Conservation (phyloP, 2,329 filamentous ascomycete species). For the Escovopsis sp. region DNA sequence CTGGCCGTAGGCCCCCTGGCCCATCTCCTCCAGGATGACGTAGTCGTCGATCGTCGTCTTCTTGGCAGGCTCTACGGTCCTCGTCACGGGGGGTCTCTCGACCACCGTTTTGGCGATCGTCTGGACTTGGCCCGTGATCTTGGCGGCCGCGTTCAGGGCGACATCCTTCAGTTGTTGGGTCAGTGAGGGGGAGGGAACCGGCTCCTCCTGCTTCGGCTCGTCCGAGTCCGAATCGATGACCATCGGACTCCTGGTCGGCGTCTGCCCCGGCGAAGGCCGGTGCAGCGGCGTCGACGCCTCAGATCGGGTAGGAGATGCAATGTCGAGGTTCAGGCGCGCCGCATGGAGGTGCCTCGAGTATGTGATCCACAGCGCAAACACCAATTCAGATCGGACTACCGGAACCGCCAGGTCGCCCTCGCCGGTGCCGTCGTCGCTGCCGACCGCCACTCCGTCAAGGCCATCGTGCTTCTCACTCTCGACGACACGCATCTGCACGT, state of each 20-base stretch:
- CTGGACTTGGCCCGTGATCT: slow-evolving; percentile 29
- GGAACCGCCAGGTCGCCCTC: slow-evolving; percentile 29
- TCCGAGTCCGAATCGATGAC: slow-evolving; percentile 37
- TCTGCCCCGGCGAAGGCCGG: slow-evolving; percentile 66
- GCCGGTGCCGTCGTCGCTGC: slow-evolving; percentile 30
- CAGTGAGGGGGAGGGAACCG: slow-evolving; percentile 31
- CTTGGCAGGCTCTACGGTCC: slow-evolving; percentile 23
- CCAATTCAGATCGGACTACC: slow-evolving; percentile 52
- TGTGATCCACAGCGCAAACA: slow-evolving; percentile 93
- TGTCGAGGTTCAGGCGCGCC: slow-evolving; percentile 31
- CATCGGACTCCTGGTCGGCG: slow-evolving; percentile 38
- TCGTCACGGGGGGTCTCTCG: slow-evolving; percentile 20
- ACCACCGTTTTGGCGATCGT: slow-evolving; percentile 14
- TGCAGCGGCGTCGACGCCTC: slow-evolving; percentile 57
- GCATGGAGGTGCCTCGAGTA: slow-evolving; percentile 86
- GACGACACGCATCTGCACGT: slow-evolving; percentile 92
- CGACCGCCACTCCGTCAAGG: slow-evolving; percentile 46
- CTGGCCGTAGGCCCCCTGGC: slow-evolving; percentile 92
- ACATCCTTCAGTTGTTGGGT: slow-evolving; percentile 43
- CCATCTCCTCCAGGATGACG: slow-evolving; percentile 91
- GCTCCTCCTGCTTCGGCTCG: slow-evolving; percentile 26
- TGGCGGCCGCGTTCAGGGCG: slow-evolving; percentile 39
- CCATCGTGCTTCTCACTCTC: slow-evolving; percentile 67
- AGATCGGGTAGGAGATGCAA: slow-evolving; percentile 47
- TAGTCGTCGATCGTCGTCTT: slow-evolving; percentile 89